A percentile compares a stretch with the other conserved stretches of the same genome.
phyloP scores from a whole-genome alignment of 306 rosid species.

The Quercus ilex region DNA sequence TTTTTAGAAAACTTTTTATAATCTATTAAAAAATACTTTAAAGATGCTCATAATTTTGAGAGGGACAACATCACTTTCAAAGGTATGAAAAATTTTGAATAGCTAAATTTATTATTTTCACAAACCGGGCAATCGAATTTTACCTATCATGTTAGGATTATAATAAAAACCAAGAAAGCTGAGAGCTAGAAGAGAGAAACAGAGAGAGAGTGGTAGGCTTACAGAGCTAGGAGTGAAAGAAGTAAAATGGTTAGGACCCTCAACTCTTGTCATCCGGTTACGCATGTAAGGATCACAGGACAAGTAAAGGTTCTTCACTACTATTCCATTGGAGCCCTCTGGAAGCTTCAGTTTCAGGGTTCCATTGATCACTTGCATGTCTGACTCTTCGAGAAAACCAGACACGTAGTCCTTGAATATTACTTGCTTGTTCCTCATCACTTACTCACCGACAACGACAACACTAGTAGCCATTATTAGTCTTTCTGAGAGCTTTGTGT shows the following conservation, averaged over 20 bases:
- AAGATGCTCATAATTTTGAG: too few species aligned
- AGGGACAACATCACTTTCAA: too few species aligned
- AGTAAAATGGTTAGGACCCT: neutral
- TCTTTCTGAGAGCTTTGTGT: neutral
- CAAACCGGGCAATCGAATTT: too few species aligned
- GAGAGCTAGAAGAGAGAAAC: neutral
- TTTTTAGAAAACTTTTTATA: too few species aligned
- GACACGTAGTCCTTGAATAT: constrained; percentile 22
- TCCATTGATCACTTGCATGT: constrained; percentile 27
- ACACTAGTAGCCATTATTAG: neutral
- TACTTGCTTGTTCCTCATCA: constrained; percentile 40
- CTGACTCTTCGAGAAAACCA: constrained; percentile 34
- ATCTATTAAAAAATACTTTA: too few species aligned
- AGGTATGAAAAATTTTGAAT: too few species aligned
- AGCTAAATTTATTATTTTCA: too few species aligned
- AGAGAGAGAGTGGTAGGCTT: neutral
- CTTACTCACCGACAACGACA: neutral
- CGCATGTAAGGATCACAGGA: constrained; percentile 71
- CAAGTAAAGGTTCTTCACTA: constrained; percentile 56
- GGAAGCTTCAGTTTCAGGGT: constrained; percentile 33
- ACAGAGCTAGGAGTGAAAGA: constrained; percentile 45
- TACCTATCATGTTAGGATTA: too few species aligned
- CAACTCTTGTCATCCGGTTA: constrained; percentile 18
- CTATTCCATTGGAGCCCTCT: constrained; percentile 30
- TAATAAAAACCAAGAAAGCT: neutral